phyloP scores from a whole-genome alignment of 2,329 filamentous ascomycete genomes.

The Thielaviopsis musarum region DNA sequence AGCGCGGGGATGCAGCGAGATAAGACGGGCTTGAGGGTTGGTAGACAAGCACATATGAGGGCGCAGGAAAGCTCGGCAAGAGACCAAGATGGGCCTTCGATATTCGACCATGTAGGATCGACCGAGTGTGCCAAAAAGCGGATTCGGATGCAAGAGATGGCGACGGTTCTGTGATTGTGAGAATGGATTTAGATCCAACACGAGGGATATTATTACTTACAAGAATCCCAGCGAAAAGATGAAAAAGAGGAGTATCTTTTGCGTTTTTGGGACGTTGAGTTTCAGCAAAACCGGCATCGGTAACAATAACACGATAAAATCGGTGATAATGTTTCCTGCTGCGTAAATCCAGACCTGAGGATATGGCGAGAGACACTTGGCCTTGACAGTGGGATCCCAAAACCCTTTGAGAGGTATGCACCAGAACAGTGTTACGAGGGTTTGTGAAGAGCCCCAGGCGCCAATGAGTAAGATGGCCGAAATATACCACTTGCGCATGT shows the following conservation, averaged over 20 bases:
- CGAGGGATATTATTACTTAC: slow-evolving; percentile 11
- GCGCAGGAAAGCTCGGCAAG: slow-evolving; percentile 15
- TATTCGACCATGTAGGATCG: slow-evolving; percentile 15
- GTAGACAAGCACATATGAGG: slow-evolving; percentile 15
- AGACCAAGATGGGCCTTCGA: slow-evolving; percentile 16
- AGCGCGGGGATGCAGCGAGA: slow-evolving; percentile 16
- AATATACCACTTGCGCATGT: slow-evolving; percentile 16
- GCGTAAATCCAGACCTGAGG: slow-evolving; percentile 17
- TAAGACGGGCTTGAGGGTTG: slow-evolving; percentile 16
- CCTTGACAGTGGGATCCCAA: slow-evolving; percentile 16
- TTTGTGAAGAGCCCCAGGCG: slow-evolving; percentile 17
- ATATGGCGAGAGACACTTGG: slow-evolving; percentile 14
- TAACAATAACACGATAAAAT: slow-evolving; percentile 16
- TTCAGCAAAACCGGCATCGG: slow-evolving; percentile 16
- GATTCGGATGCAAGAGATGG: slow-evolving; percentile 15
- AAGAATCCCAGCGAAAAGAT: slow-evolving; percentile 18
- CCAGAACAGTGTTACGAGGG: slow-evolving; percentile 16
- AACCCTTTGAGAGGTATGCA: slow-evolving; percentile 17
- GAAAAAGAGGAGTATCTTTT: slow-evolving; percentile 16
- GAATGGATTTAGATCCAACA: neutral
- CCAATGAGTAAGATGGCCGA: slow-evolving; percentile 16
- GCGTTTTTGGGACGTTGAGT: slow-evolving; percentile 14
- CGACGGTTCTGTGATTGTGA: slow-evolving; percentile 12
- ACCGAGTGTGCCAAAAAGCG: slow-evolving; percentile 12
- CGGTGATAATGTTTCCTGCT: slow-evolving; percentile 17